A percentile compares a stretch with the other conserved stretches of the same genome.
These are phyloP conservation scores for Wickerhamomyces silvicola DNA, from an alignment of 805 yeast species.

Conservation along the genomic window DNA sequence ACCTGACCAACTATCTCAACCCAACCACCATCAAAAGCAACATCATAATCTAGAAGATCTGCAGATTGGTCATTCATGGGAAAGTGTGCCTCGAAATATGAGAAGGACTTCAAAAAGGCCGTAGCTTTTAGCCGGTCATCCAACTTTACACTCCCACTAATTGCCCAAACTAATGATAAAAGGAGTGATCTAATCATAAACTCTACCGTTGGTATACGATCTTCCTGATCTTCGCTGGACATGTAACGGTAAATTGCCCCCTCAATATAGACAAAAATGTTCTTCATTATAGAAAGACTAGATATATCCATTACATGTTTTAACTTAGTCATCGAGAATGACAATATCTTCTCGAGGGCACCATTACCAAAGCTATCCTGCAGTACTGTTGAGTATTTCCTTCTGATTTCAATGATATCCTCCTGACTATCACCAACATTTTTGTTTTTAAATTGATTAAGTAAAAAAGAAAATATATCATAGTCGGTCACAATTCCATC, in stretches of 20 bases:
- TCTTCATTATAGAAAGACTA: constrained; percentile 2
- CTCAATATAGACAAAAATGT: constrained; percentile 1
- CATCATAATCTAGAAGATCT: constrained; percentile 30
- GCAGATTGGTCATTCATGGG: too few species aligned
- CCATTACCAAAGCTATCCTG: too few species aligned
- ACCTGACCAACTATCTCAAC: constrained; percentile 44
- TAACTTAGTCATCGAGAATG: neutral
- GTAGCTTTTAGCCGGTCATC: constrained; percentile 37
- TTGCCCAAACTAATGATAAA: constrained; percentile 51
- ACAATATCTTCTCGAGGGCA: too few species aligned
- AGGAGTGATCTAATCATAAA: constrained; percentile 16
- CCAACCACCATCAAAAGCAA: constrained; percentile 44
- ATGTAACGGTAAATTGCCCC: too few species aligned
- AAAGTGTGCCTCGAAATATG: too few species aligned
- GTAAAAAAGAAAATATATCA: constrained; percentile 20
- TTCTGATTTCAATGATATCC: too few species aligned
- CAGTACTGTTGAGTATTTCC: too few species aligned
- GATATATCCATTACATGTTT: constrained; percentile 9
- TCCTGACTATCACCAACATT: constrained; percentile 1
- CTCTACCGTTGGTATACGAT: neutral
- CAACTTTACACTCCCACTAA: constrained; percentile 48
- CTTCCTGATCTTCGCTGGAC: neutral
- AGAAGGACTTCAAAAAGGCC: too few species aligned
- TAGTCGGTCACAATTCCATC: constrained; percentile 16
- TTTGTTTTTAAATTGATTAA: constrained; percentile 5